Evolutionary conservation across 345 rosid species (phyloP).

Genomic region (Corchorus olitorius): DNA sequence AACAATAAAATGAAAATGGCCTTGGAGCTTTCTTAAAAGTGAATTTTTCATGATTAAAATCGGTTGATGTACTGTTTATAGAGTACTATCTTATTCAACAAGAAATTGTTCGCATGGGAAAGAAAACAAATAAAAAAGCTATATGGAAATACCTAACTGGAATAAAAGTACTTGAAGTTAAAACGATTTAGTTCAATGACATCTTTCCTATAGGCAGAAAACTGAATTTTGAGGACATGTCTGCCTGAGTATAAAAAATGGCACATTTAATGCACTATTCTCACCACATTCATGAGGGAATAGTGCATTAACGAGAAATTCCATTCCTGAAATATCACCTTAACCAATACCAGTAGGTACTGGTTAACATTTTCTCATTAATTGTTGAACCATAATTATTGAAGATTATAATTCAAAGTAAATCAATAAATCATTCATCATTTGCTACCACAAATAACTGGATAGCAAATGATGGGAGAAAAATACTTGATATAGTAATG

Average conservation of each 20-base stretch:
- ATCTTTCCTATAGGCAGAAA: neutral
- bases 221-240: neutral
- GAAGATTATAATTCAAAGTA: neutral
- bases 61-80: neutral
- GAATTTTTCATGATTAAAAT: neutral
- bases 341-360: no score
- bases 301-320: neutral
- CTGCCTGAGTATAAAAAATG: neutral
- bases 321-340: no score
- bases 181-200: neutral
- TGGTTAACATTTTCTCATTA: no score
- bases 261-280: no score
- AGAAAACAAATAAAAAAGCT: neutral
- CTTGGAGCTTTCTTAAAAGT: neutral
- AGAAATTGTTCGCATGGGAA: neutral
- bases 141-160: neutral
- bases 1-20: neutral
- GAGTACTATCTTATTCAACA: neutral
- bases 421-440: slow-evolving; percentile 1
- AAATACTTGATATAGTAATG: neutral
- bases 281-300: no score
- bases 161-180: neutral
- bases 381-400: neutral
- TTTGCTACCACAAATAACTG: neutral
- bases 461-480: neutral